Conservation (phyloP, 495 filamentous ascomycete genomes). For the Sphaerosporella brunnea region DNA sequence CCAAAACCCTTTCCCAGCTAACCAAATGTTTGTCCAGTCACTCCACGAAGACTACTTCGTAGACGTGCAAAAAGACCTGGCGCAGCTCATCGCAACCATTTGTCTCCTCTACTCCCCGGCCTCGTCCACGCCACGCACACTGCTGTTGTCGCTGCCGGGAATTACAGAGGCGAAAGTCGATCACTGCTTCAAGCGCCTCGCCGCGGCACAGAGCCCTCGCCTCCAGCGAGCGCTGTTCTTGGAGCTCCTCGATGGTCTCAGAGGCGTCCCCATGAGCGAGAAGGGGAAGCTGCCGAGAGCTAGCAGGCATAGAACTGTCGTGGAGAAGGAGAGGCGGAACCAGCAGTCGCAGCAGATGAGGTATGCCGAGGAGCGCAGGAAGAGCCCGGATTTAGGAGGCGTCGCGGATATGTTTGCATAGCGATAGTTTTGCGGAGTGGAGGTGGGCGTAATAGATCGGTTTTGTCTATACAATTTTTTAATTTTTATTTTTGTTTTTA, state of each 20-base stretch:
- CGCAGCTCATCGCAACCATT: conserved; percentile 69
- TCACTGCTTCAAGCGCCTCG: conserved; percentile 39
- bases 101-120: conserved; percentile 50
- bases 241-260: conserved; percentile 68
- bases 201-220: conserved; percentile 36
- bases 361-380: conserved; percentile 31
- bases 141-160: conserved; percentile 36
- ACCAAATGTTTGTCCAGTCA: conserved; percentile 34
- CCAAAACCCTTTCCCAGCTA: not conserved
- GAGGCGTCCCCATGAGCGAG: conserved; percentile 81
- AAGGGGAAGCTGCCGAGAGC: conserved; percentile 58
- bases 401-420: conserved; percentile 49
- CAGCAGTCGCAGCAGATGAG: conserved; percentile 31
- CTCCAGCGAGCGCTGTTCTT: conserved; percentile 69
- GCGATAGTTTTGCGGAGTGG: no score
- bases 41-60: conserved; percentile 92
- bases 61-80: conserved; percentile 86
- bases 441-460: no score
- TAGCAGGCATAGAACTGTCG: conserved; percentile 23
- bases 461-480: no score
- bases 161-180: conserved; percentile 43
- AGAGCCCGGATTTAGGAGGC: conserved; percentile 44
- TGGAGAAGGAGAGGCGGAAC: conserved; percentile 38
- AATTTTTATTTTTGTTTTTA: no score
- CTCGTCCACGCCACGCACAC: conserved; percentile 42